phyloP scores from a whole-genome alignment of 192 early-diverging fungal species.

The Phlyctochytrium bullatum region DNA sequence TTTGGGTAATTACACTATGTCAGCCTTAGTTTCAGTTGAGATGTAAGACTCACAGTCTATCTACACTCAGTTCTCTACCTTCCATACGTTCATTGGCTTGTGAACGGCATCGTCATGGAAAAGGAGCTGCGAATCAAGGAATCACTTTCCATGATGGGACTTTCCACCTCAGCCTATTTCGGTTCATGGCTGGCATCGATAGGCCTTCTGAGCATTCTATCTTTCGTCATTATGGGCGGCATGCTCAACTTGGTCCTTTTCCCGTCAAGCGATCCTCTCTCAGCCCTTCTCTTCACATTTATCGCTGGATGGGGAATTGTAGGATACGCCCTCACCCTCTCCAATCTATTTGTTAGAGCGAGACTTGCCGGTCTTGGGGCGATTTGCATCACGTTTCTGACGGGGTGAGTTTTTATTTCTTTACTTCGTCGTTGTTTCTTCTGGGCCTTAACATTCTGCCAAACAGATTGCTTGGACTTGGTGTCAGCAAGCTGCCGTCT shows the following conservation, averaged over 20 bases:
- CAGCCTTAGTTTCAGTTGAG: neutral
- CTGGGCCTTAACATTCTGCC: too few relatives aligned
- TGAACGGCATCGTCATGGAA: neutral
- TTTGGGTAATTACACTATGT: neutral
- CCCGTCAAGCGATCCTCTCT: neutral
- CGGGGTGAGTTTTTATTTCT: neutral
- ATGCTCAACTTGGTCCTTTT: neutral
- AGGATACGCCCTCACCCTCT: neutral
- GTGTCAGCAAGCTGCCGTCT: neutral
- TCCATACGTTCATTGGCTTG: neutral
- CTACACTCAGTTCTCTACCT: neutral
- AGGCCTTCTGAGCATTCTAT: neutral
- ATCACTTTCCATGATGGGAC: neutral
- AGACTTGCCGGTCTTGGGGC: neutral
- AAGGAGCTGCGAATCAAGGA: constrained; percentile 1
- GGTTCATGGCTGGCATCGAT: neutral
- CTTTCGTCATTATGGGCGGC: neutral
- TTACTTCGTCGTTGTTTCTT: too few relatives aligned
- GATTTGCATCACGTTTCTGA: neutral
- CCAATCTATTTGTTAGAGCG: neutral
- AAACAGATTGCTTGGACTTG: too few relatives aligned
- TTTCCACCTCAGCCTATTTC: neutral
- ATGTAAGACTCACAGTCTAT: too few relatives aligned
- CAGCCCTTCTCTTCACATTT: neutral
- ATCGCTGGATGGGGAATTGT: neutral